These are phyloP conservation scores for Musa beccarii DNA, from an alignment of 176 grass and related monocot species.

Conservation along the genomic window DNA sequence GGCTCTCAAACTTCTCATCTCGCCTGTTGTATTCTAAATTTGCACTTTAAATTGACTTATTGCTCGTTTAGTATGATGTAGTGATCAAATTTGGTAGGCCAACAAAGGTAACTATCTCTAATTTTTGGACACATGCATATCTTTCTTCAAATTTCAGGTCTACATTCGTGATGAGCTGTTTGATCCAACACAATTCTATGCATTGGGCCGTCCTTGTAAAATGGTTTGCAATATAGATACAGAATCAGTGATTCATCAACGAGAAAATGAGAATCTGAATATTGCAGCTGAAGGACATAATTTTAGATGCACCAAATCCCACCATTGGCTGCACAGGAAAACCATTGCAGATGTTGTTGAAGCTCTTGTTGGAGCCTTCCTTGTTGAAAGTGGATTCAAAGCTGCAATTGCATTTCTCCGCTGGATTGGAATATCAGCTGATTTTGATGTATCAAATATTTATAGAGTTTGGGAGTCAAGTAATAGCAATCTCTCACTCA, in stretches of 20 bases:
- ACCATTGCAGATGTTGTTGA: slow-evolving; percentile 91
- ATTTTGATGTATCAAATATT: slow-evolving; percentile 51
- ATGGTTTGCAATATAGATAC: slow-evolving; percentile 56
- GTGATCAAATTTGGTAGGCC: neutral
- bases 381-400: slow-evolving; percentile 93
- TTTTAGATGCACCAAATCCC: slow-evolving; percentile 64
- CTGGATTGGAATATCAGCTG: slow-evolving; percentile 71
- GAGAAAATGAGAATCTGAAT: slow-evolving; percentile 20
- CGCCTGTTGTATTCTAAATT: neutral
- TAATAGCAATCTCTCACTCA: slow-evolving; percentile 55
- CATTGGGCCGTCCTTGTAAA: slow-evolving; percentile 70
- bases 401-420: slow-evolving; percentile 69
- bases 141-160: slow-evolving; percentile 35
- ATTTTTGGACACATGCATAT: neutral
- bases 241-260: slow-evolving; percentile 45
- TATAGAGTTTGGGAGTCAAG: slow-evolving; percentile 48
- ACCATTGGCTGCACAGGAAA: slow-evolving; percentile 86
- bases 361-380: slow-evolving; percentile 76
- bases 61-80: neutral
- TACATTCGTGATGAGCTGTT: slow-evolving; percentile 81
- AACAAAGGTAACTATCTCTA: neutral
- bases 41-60: neutral
- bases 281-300: slow-evolving; percentile 34
- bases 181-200: slow-evolving; percentile 78
- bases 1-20: neutral